Conservation (phyloP, 495 filamentous ascomycete genomes). For the Aspergillus incahuasiensis region DNA sequence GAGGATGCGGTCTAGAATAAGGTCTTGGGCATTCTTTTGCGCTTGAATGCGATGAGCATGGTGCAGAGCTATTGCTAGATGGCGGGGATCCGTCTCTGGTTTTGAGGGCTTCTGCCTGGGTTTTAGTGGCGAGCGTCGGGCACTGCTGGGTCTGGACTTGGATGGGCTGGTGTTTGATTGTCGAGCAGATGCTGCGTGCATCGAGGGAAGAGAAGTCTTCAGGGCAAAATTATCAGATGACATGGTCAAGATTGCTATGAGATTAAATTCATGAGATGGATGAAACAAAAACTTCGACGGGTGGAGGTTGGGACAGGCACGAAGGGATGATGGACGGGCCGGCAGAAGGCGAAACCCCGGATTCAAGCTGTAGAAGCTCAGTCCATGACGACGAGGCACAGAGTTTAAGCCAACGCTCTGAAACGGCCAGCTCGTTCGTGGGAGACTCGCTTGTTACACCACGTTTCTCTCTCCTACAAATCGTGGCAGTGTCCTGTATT, state of each 20-base stretch:
- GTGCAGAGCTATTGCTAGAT: constrained; percentile 63
- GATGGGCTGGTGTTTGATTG: constrained; percentile 20
- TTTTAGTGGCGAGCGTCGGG: constrained; percentile 23
- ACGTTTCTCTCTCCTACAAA: neutral
- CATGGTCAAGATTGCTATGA: constrained; percentile 5
- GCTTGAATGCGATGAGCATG: constrained; percentile 77
- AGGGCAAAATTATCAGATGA: constrained; percentile 47
- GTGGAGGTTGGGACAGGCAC: constrained; percentile 4
- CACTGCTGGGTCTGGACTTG: constrained; percentile 10
- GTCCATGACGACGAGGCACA: constrained; percentile 1
- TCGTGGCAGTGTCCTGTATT: constrained; percentile 21
- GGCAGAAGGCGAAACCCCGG: constrained; percentile 19
- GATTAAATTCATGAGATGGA: neutral
- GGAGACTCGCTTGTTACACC: neutral
- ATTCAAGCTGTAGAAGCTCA: constrained; percentile 11
- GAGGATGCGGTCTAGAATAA: constrained; percentile 65
- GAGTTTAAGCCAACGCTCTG: neutral
- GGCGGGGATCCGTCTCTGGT: constrained; percentile 45
- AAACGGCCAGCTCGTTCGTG: neutral
- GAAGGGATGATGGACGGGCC: constrained; percentile 7
- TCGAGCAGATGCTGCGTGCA: constrained; percentile 31
- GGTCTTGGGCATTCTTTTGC: constrained; percentile 65
- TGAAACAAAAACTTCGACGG: too few relatives aligned
- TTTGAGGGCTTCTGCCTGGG: constrained; percentile 28
- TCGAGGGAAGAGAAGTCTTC: constrained; percentile 47